Evolutionary conservation across 345 rosid genomes (phyloP), one percentile per base, ranked within the genome.

Genomic region (Brassica carinata): DNA sequence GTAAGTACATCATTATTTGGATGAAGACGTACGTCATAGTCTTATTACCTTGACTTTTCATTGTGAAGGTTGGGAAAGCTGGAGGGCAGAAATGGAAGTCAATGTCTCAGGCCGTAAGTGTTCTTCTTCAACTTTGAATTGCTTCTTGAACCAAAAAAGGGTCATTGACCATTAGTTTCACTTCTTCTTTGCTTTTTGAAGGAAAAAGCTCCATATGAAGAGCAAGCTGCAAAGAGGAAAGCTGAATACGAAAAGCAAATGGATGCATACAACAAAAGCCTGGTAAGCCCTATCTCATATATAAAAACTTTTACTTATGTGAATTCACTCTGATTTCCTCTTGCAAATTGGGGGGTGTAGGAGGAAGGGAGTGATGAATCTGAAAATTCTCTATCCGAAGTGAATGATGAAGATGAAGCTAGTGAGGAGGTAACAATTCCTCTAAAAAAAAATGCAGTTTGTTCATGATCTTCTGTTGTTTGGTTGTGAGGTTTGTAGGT

Each of bases 141-240:
- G 55, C 17, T 48, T 48, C 17, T 48, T 11, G 15, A 45, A 64
- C 13, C 15, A 53, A 11, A 10, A 63, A 53, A 7, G 4, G 11
- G 75, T 69, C 10, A 5, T 4, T 51, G 77, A 81, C 74, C 82
- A 62, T 63, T 33, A 69, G 23, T 82, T 64, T 74, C 27, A 26
- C 4, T 6, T 74, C 36, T 73, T 43, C 7, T 34, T 91, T 84
- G 9, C 64, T 55, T 64, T 48, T 64, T 40, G 77, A 80, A 93
- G 97, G 98, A 91, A 19, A 91, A 96, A 83, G 96, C 94, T 72
- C 97, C 97, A 57, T 91, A 85, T 82, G 96, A 89, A 83, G 93
- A 90, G 78, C 90, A 88, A 87, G 98, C 99, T 68, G 91, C 87
- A 18, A 89, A 89, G 81, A 86, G 82, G 89, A 93, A 96, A 85